phyloP scores from a whole-genome alignment of 2,329 filamentous ascomycete species.

The Lachnellula cervina region DNA sequence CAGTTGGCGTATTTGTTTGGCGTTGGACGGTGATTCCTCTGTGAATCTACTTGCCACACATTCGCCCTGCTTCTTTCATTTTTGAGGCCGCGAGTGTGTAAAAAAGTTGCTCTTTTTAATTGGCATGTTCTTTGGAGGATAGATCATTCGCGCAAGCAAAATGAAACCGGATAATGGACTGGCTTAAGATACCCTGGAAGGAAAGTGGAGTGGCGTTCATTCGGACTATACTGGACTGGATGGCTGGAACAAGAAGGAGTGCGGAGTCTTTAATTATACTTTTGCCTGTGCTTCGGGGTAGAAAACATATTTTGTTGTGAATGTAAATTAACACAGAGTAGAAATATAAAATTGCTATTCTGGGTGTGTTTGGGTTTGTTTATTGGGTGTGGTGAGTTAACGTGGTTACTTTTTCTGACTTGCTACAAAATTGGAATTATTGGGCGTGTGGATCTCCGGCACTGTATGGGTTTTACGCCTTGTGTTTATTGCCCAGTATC shows the following conservation, averaged over 20 bases:
- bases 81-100: no score
- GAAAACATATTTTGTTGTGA: neutral
- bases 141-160: neutral
- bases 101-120: no score
- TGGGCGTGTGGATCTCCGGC: no score
- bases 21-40: conserved; percentile 8
- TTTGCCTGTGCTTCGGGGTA: neutral
- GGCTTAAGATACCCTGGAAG: neutral
- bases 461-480: no score
- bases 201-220: neutral
- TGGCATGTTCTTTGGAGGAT: neutral
- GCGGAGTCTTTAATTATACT: no score
- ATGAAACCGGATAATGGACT: neutral
- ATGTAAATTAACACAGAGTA: no score
- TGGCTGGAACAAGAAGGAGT: neutral
- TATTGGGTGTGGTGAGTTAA: no score
- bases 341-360: no score
- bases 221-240: neutral
- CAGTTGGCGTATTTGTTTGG: conserved; percentile 29
- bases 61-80: neutral
- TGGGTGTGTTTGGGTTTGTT: no score
- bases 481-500: no score
- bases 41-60: neutral
- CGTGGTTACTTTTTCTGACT: no score
- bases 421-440: no score